These are phyloP conservation scores for Ogataea trehaloabstinens DNA, from an alignment of 805 yeast species.

Conservation along the genomic window DNA sequence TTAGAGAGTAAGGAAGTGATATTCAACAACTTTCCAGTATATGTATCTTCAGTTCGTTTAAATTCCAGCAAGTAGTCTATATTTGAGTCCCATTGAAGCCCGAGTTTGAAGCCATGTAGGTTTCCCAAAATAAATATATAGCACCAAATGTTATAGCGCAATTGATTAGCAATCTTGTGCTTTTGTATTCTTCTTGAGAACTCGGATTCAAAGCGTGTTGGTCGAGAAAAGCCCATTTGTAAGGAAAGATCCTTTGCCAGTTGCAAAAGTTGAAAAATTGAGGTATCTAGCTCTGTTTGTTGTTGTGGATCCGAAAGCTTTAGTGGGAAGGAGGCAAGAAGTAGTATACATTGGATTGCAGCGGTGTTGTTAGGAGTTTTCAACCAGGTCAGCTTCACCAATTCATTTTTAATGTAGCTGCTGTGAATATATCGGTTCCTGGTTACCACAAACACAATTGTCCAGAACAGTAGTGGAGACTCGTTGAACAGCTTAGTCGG, in stretches of 20 bases:
- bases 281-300: slow-evolving; percentile 18
- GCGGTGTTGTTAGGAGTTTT: slow-evolving; percentile 14
- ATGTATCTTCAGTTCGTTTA: slow-evolving; percentile 13
- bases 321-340: slow-evolving; percentile 27
- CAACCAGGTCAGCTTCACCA: slow-evolving; percentile 15
- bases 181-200: slow-evolving; percentile 16
- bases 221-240: slow-evolving; percentile 20
- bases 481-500: slow-evolving; percentile 19
- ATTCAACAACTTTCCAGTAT: slow-evolving; percentile 20
- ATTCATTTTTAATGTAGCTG: slow-evolving; percentile 15
- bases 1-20: slow-evolving; percentile 18
- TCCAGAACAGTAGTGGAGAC: slow-evolving; percentile 32
- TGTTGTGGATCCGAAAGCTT: slow-evolving; percentile 9
- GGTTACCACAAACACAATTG: slow-evolving; percentile 25
- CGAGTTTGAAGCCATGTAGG: slow-evolving; percentile 24
- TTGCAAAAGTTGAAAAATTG: slow-evolving; percentile 24
- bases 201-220: slow-evolving; percentile 15
- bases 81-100: slow-evolving; percentile 25
- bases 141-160: slow-evolving; percentile 27
- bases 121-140: slow-evolving; percentile 27
- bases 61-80: slow-evolving; percentile 18
- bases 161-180: slow-evolving; percentile 11
- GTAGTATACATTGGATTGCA: slow-evolving; percentile 25
- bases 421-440: slow-evolving; percentile 15
- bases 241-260: slow-evolving; percentile 22